phyloP scores from a whole-genome alignment of 129 eudicot species.

The Rutidosis leptorrhynchoides region DNA sequence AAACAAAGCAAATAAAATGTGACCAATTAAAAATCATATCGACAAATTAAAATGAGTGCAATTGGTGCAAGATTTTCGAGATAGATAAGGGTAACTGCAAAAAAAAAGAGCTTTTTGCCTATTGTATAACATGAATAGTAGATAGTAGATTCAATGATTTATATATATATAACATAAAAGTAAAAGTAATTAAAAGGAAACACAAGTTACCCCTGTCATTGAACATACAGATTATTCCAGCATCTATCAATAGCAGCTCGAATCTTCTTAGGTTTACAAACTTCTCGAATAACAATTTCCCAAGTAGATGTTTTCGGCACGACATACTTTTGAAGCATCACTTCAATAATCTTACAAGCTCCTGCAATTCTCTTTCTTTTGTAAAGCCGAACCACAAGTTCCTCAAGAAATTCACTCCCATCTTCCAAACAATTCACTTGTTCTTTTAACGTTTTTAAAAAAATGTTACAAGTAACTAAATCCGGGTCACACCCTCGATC shows the following conservation, averaged over 20 bases:
- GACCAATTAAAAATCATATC: neutral
- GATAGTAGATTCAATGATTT: neutral
- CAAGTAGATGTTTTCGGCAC: conserved; percentile 59
- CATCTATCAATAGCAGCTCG: conserved; percentile 63
- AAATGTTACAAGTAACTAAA: conserved; percentile 64
- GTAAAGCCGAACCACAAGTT: conserved; percentile 66
- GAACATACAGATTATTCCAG: conserved; percentile 55
- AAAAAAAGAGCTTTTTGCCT: neutral
- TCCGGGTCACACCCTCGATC: conserved; percentile 87
- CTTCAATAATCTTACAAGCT: conserved; percentile 61
- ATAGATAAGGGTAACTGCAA: neutral
- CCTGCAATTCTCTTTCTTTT: conserved; percentile 51
- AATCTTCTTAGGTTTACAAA: conserved; percentile 57
- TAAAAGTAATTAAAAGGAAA: neutral
- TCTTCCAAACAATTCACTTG: conserved; percentile 46
- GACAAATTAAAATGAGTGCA: neutral
- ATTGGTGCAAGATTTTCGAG: neutral
- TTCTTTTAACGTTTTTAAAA: conserved; percentile 50
- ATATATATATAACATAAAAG: neutral
- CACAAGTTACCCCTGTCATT: conserved; percentile 27
- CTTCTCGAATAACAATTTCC: conserved; percentile 56
- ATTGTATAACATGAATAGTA: neutral
- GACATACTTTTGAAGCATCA: conserved; percentile 72
- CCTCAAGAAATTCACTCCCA: conserved; percentile 73
- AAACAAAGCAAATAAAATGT: neutral